Percentiles rank a stretch among this genome's conserved stretches.
These are phyloP conservation scores for Austropuccinia psidii DNA, from an alignment of 1,284 basidiomycete species.

Conservation along the genomic window DNA sequence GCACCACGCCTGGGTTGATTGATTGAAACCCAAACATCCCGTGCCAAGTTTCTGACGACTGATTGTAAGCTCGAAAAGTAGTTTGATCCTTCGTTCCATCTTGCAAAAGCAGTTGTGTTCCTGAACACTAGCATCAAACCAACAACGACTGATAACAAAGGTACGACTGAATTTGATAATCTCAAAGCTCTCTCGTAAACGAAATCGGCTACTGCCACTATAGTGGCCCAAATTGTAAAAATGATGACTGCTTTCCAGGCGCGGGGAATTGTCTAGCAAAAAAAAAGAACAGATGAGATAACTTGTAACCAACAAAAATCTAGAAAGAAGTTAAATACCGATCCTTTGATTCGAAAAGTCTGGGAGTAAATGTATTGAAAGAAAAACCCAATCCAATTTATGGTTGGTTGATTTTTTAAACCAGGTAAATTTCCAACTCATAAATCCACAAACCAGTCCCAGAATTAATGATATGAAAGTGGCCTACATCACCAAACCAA, in stretches of 20 bases:
- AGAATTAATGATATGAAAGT: neutral
- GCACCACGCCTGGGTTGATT: slow-evolving; percentile 36
- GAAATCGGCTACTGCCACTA: slow-evolving; percentile 41
- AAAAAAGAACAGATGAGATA: neutral
- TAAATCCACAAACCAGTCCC: neutral
- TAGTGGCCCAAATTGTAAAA: slow-evolving; percentile 41
- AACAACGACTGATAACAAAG: slow-evolving; percentile 44
- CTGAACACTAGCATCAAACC: slow-evolving; percentile 43
- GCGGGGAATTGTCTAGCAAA: slow-evolving; percentile 36
- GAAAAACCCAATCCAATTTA: neutral
- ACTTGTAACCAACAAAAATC: neutral
- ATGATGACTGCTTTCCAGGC: slow-evolving; percentile 41
- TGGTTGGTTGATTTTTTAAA: neutral
- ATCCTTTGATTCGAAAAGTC: slow-evolving; percentile 28
- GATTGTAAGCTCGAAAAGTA: slow-evolving; percentile 41
- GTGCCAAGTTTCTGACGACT: slow-evolving; percentile 40
- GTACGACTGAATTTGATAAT: slow-evolving; percentile 41
- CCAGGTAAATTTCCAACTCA: neutral
- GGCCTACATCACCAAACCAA: slow-evolving; percentile 34
- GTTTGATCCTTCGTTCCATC: slow-evolving; percentile 44
- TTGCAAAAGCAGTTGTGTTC: slow-evolving; percentile 41
- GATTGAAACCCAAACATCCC: slow-evolving; percentile 42
- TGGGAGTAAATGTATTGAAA: neutral
- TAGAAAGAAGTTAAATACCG: neutral
- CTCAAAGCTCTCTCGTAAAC: slow-evolving; percentile 37